phyloP scores from a whole-genome alignment of 768 basidiomycete species.

The Rhizopogon roseolus region DNA sequence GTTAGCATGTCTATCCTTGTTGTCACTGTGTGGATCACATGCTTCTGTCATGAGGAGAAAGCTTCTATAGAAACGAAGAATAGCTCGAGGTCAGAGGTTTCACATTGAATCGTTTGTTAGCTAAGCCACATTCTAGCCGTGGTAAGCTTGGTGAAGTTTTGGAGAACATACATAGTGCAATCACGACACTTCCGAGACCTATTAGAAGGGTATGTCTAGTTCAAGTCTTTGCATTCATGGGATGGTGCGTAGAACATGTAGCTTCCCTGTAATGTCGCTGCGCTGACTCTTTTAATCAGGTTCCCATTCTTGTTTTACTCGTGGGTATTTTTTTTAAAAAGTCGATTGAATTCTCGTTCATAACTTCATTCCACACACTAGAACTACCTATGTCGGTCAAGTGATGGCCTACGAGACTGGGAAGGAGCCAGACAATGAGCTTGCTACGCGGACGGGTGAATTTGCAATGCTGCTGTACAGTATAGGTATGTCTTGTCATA shows the following conservation, averaged over 20 bases:
- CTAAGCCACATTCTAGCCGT: constrained; percentile 6
- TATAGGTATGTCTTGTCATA: constrained; percentile 49
- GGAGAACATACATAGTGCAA: constrained; percentile 69
- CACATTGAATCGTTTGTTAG: background rate
- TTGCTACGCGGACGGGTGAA: constrained; percentile 82
- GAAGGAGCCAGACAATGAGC: constrained; percentile 71
- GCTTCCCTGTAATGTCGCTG: background rate
- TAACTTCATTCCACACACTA: constrained; percentile 20
- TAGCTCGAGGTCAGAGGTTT: constrained; percentile 2
- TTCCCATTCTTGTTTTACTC: constrained; percentile 95
- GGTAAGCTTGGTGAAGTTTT: constrained; percentile 72
- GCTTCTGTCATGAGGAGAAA: constrained; percentile 78
- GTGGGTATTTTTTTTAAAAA: constrained; percentile 37
- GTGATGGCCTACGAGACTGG: constrained; percentile 81
- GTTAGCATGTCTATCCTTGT: constrained; percentile 77
- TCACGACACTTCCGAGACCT: constrained; percentile 73
- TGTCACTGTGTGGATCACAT: constrained; percentile 83
- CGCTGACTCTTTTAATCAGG: constrained; percentile 35
- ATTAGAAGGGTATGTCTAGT: constrained; percentile 89
- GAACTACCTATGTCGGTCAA: constrained; percentile 92
- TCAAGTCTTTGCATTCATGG: constrained; percentile 95
- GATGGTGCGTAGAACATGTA: constrained; percentile 54
- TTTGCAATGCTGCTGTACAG: constrained; percentile 90
- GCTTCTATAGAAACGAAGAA: constrained; percentile 46
- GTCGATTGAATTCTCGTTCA: background rate